A percentile compares a stretch with the other conserved stretches of the same genome.
These are phyloP conservation scores for Fusarium buxicola DNA, from an alignment of 2,329 filamentous ascomycete species.

Conservation along the genomic window DNA sequence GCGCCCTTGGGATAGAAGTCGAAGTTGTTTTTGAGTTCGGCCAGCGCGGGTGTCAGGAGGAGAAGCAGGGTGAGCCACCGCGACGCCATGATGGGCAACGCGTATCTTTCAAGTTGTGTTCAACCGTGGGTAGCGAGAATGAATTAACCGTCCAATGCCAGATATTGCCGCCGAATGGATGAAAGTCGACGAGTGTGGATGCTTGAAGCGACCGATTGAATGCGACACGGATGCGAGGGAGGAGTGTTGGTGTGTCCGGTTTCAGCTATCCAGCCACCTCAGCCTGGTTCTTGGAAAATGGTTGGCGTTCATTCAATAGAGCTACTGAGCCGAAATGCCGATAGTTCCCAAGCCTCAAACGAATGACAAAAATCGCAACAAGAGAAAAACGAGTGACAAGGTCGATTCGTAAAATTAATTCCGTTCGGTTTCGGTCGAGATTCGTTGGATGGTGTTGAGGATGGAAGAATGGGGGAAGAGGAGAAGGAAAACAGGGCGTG, in stretches of 20 bases:
- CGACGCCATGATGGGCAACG: conserved; percentile 42
- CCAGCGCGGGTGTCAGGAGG: conserved; percentile 38
- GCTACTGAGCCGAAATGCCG: neutral
- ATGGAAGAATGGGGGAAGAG: neutral
- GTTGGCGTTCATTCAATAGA: conserved; percentile 5
- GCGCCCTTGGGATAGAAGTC: conserved; percentile 49
- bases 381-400: conserved; percentile 6
- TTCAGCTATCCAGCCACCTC: conserved; percentile 33
- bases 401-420: neutral
- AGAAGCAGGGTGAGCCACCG: conserved; percentile 49
- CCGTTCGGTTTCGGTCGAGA: neutral
- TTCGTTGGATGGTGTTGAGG: neutral
- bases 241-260: conserved; percentile 7
- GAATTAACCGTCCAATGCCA: neutral
- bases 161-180: neutral
- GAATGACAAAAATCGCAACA: conserved; percentile 8
- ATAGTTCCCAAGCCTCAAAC: conserved; percentile 9
- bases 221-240: neutral
- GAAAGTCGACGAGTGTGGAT: neutral
- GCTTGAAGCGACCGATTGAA: neutral
- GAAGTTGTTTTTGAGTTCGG: conserved; percentile 49
- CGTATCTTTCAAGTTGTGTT: neutral
- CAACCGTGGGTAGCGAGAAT: neutral
- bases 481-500: conserved; percentile 2
- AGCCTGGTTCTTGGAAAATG: conserved; percentile 10